Evolutionary conservation across 305 asterid species (phyloP).

Genomic region (Solanum chacoense): DNA sequence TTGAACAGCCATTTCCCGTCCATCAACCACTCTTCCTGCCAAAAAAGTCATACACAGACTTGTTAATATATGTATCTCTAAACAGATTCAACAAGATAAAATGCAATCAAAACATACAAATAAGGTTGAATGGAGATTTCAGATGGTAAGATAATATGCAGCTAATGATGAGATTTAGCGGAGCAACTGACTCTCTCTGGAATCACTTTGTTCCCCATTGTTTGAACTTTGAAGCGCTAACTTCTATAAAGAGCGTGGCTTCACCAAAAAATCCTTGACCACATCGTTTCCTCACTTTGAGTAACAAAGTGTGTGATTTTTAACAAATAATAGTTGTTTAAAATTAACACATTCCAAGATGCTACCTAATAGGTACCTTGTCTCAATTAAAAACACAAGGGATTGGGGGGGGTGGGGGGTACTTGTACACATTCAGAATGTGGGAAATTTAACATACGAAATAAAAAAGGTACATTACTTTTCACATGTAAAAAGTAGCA

Average conservation of each 20-base stretch:
- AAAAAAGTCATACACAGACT: background rate
- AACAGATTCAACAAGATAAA: background rate
- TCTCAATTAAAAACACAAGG: background rate
- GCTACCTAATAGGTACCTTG: background rate
- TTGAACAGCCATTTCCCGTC: constrained; percentile 93
- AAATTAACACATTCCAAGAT: background rate
- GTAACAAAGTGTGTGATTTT: background rate
- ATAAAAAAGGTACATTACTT: background rate
- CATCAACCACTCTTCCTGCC: constrained; percentile 86
- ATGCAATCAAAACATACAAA: background rate
- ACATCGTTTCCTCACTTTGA: background rate
- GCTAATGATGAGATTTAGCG: background rate
- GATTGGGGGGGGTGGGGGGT: background rate
- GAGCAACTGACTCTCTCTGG: background rate
- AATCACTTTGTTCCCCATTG: background rate
- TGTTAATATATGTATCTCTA: background rate
- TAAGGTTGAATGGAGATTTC: background rate
- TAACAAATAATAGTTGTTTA: background rate
- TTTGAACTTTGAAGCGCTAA: background rate
- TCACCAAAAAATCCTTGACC: background rate
- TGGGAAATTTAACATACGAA: background rate
- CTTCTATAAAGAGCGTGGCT: background rate
- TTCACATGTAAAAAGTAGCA: background rate
- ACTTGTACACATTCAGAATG: background rate
- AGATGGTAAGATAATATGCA: background rate